Base-by-base conservation (phyloP, 306 rosid species). In the Dryas octopetala region DNA sequence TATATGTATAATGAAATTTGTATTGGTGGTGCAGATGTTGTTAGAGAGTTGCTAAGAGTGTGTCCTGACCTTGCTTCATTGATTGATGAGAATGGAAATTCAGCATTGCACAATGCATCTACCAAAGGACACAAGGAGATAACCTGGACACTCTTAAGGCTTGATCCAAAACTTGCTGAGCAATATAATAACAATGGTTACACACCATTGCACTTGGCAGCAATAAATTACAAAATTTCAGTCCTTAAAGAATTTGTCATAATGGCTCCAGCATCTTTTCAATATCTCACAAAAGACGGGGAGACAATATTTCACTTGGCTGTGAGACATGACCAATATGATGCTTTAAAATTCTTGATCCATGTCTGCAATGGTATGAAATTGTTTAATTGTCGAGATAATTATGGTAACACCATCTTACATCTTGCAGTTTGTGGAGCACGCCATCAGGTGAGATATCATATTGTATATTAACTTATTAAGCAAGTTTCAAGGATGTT, bases 281-380 rank as follows among this genome's bases (percentile, higher is more conserved):
- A 81, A 23, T 69, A 61, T 23, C 71, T 38, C 41, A 88, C 97
- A 14, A 76, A 59, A 74, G 96, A 87, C 58, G 88, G 87, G 58
- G 96, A 92, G 82, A 87, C 96, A 3, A 70, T 85, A 3, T 84
- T 90, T 77, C 97, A 92, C 80, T 66, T 92, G 64, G 91, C 90
- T 16, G 93, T 87, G 58, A 89, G 85, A 72, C 78, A 78, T 4
- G 96, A 90, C 14, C 85, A 68, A 15, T 76, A 74, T 38, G 88
- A 84, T 64, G 93, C 91, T 26, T 73, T 92, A 43, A 61, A 75
- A 12, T 84, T 70, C 82, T 74, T 92, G 85, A 67, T 80, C 41
- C 76, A 64, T 5, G 73, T 82, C 66, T 74, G 78, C 66, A 88
- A 88, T 59, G 89, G 89, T 1, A 59, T 76, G 53, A 71, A 79